phyloP scores from a whole-genome alignment of 768 basidiomycete species.

The Leccinellum luteum region DNA sequence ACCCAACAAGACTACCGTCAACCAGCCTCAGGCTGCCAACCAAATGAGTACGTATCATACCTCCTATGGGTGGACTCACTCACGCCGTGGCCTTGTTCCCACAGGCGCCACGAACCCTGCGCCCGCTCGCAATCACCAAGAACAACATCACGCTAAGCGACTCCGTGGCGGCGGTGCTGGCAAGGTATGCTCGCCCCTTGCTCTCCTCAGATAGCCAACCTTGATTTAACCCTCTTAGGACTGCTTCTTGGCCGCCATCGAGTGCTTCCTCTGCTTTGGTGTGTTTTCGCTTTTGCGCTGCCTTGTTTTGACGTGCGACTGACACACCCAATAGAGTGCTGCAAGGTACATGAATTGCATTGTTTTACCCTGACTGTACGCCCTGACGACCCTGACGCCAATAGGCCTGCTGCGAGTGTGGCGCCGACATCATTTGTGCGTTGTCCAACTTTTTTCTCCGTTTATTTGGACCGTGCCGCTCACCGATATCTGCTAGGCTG shows the following conservation, averaged over 20 bases:
- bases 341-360: conserved; percentile 46
- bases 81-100: neutral
- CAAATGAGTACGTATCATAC: conserved; percentile 57
- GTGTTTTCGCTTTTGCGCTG: conserved; percentile 23
- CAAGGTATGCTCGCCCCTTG: conserved; percentile 41
- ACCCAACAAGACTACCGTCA: conserved; percentile 34
- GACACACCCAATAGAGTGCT: conserved; percentile 48
- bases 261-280: conserved; percentile 76
- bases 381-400: neutral
- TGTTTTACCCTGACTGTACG: neutral
- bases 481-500: conserved; percentile 47
- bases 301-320: neutral
- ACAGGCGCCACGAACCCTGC: conserved; percentile 49
- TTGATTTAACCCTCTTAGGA: conserved; percentile 40
- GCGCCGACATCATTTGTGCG: conserved; percentile 70
- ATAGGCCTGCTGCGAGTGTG: conserved; percentile 69
- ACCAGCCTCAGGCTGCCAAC: conserved; percentile 58
- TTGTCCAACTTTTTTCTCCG: neutral
- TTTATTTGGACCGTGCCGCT: neutral
- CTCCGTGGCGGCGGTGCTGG: conserved; percentile 71
- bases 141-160: conserved; percentile 47
- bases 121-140: conserved; percentile 39
- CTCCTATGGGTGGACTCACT: neutral
- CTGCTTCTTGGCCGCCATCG: conserved; percentile 59
- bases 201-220: neutral